Percentiles rank a stretch among this genome's conserved stretches.
Evolutionary conservation across 352 stramenopile genomes (phyloP).

Genomic region (Pythium monospermum): DNA sequence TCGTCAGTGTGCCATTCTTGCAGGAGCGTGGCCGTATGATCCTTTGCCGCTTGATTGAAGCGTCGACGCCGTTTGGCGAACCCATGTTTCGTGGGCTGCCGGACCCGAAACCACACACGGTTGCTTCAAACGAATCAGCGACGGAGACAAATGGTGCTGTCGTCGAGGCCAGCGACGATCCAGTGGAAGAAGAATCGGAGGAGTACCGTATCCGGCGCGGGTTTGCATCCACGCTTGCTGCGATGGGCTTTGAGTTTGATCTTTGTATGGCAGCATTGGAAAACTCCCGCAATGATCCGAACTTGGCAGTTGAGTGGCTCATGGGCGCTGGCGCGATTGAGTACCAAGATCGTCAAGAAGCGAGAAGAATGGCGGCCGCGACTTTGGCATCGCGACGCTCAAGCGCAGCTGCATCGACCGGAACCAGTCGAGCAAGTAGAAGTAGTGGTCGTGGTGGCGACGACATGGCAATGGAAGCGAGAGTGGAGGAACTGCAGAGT

Average conservation of each 20-base stretch:
- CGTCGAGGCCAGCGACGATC: conserved; percentile 40
- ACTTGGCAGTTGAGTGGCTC: conserved; percentile 81
- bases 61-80: conserved; percentile 65
- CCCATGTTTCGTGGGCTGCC: conserved; percentile 73
- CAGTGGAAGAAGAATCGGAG: conserved; percentile 70
- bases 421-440: background rate
- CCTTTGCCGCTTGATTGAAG: conserved; percentile 78
- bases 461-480: conserved; percentile 42
- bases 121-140: background rate
- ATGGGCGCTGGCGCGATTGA: conserved; percentile 69
- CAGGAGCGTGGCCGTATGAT: conserved; percentile 84
- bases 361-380: conserved; percentile 42
- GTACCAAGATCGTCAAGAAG: conserved; percentile 70
- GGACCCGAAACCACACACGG: conserved; percentile 41
- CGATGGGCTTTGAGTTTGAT: conserved; percentile 88
- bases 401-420: conserved; percentile 1
- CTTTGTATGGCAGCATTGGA: conserved; percentile 82
- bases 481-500: conserved; percentile 61
- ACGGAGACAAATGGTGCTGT: background rate
- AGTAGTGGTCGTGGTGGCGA: background rate
- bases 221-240: conserved; percentile 76
- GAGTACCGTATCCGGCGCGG: conserved; percentile 63
- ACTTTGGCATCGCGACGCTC: conserved; percentile 29
- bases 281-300: conserved; percentile 77
- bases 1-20: conserved; percentile 68